Conservation (phyloP, 2,329 filamentous ascomycete genomes). For the Aciculosporium take region DNA sequence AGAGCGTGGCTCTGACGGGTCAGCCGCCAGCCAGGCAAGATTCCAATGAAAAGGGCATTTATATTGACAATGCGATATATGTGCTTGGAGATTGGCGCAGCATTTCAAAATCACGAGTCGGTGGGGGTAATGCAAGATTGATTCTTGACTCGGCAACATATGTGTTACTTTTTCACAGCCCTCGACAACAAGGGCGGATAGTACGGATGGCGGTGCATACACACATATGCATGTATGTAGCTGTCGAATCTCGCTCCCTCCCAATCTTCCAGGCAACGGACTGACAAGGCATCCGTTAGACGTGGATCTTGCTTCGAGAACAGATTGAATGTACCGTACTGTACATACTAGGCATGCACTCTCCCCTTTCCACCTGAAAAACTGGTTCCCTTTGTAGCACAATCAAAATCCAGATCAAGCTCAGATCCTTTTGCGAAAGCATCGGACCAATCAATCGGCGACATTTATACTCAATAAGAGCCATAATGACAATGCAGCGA, state of each 20-base stretch:
- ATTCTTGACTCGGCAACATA: conserved; percentile 3
- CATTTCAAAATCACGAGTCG: conserved; percentile 1
- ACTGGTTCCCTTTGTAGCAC: no score
- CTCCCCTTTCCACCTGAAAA: background rate
- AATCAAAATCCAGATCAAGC: no score
- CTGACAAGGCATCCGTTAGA: background rate
- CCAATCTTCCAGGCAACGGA: background rate
- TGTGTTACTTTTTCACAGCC: background rate
- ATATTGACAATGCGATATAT: background rate
- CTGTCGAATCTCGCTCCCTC: conserved; percentile 1
- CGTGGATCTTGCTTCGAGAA: background rate
- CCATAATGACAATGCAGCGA: background rate
- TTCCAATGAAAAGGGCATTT: background rate
- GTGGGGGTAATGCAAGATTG: conserved; percentile 1
- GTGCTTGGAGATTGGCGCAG: background rate
- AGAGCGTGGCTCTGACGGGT: background rate
- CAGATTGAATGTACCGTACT: no score
- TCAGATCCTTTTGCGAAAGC: background rate
- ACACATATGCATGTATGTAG: no score
- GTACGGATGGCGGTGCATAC: no score
- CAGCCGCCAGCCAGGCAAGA: background rate
- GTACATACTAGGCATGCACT: no score
- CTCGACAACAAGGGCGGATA: conserved; percentile 2
- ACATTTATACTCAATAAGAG: background rate
- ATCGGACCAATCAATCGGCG: background rate